Evolutionary conservation across 2,329 filamentous ascomycete genomes (phyloP).

Genomic region (Pseudogymnoascus sp.): DNA sequence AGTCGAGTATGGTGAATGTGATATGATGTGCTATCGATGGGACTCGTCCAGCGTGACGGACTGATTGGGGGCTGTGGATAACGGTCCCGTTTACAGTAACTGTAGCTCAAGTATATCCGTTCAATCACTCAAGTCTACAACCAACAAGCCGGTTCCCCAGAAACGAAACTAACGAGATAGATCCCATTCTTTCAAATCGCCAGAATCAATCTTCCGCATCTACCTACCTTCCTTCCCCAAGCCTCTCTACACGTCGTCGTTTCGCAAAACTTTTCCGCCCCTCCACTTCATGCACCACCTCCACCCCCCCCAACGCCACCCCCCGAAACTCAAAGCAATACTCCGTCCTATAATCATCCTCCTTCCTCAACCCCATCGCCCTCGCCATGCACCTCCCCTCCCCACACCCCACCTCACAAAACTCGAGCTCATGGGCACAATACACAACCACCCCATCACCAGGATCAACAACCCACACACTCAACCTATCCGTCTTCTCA

Average conservation of each 20-base stretch:
- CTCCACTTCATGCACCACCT: conserved; percentile 54
- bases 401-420: conserved; percentile 33
- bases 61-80: no score
- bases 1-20: neutral
- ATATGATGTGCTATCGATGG: no score
- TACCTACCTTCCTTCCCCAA: neutral
- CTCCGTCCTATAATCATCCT: conserved; percentile 61
- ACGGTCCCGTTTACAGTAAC: no score
- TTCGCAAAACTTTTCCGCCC: conserved; percentile 51
- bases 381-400: conserved; percentile 29
- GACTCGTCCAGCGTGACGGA: no score
- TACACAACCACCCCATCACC: conserved; percentile 55
- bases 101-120: no score
- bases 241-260: neutral
- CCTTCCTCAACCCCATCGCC: conserved; percentile 54
- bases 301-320: conserved; percentile 48
- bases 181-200: no score
- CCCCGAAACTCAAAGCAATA: conserved; percentile 59
- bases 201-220: neutral
- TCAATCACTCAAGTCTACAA: no score
- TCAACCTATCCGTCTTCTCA: conserved; percentile 49
- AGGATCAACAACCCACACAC: conserved; percentile 63
- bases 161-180: no score
- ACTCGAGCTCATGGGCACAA: conserved; percentile 66
- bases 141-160: no score